Evolutionary conservation across 2,329 filamentous ascomycete genomes (phyloP), one percentile per base, ranked within the genome.

Genomic region (Fusarium brevicatenulatum): DNA sequence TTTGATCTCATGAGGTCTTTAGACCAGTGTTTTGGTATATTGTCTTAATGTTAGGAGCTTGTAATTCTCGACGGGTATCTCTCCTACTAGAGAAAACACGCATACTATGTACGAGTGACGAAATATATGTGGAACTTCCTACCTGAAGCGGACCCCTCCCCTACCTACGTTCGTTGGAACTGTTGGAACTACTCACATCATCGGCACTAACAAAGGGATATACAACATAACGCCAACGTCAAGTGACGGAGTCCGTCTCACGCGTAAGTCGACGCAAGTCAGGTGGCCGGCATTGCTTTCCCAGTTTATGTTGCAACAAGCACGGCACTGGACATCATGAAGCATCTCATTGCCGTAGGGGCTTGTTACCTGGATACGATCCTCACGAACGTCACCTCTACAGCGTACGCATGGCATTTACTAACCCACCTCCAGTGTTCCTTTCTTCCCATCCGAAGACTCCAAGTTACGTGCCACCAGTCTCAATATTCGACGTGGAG

Each of bases 281-380:
- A 40, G 47, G 43, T 40, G 9, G 21, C 5, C 56, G n/a, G 42
- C 19, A 58, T 34, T 39, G 15, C 43, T 21, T 30, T 30, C 21
- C 9, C 19, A 47, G 18, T 23, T 23, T 46, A 56, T 34, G 28
- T 32, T 30, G 23, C 34, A n/a, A 19, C 60, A 30, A 54, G 62
- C 32, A 36, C 19, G 39, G 25, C 34, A 18, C 28, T 28, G 62
- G 36, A 57, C 63, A 66, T 39, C 46, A 88, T 87, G 84, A 87
- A 85, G 81, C 87, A 89, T 72, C 83, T 93, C 68, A 82, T 93
- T 57, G 87, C 90, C 50, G 85, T 92, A 49, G 91, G 91, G 28
- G 91, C 91, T 32, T 91, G 91, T 74, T 93, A 93, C 81, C 82
- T 93, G 42, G 91, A 93, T 80, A 93, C 91, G 4, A 91, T 93